Evolutionary conservation across 768 basidiomycete species (phyloP), one percentile per base, ranked within the genome.

Genomic region (Pleurotus citrinopileatus): DNA sequence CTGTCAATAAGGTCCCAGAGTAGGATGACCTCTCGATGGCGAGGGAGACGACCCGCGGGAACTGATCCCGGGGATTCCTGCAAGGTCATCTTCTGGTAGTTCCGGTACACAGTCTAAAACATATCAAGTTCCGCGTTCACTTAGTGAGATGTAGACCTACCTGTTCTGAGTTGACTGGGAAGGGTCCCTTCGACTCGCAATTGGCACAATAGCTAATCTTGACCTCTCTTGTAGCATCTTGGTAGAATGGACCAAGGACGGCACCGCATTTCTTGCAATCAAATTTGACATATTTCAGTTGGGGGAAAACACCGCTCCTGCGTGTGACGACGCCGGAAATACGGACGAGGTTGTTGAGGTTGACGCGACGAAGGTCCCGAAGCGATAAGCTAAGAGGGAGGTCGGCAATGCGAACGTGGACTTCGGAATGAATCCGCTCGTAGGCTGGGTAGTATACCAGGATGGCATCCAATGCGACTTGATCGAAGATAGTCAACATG

Each of bases 21-120:
- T 1, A 98, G 79, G 56, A 99, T 84, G 23, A 99, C 94, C 67
- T 99, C 97, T 43, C 97, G 88, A 70, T 99, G 97, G 47, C 97
- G 80, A 3, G 97, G 97, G 5, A 98, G 78, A 62, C 97, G 93
- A 69, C 97, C 97, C 17, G 97, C 94, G 52, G 97, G 97, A 0
- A 99, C 97, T 2, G 92, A 93, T 2, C 97, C 97, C 9, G 97
- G 97, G 5, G 94, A 95, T 67, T 99, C 97, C 66, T 99, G 97
- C 38, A 99, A 71, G 4, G 95, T 98, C 93, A 98, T 91, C 70
- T 93, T 96, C 70, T 99, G 97, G 67, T 97, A 98, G 69, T 99
- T 99, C 53, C 97, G 82, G 68, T 98, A 99, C 2, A 99, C 86
- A 1, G 97, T 99, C 92, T 98, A 57, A 2, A 55, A 51, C 54